Base-by-base conservation (phyloP, 2,329 filamentous ascomycete genomes). In the Paraphoma chrysanthemicola region DNA sequence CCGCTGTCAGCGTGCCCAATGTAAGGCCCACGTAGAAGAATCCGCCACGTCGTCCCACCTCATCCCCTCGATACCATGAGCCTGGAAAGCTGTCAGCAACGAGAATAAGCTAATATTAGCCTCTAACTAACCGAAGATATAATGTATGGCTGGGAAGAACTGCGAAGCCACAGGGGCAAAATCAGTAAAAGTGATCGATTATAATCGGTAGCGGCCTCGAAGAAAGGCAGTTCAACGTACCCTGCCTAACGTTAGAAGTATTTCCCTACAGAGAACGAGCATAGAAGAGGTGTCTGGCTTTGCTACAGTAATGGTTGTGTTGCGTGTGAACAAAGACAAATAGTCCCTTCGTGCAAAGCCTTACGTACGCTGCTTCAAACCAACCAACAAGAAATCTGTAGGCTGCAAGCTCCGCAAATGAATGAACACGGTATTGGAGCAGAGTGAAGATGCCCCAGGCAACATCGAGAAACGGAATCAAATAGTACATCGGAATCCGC, bases 371-470 rank as follows among this genome's bases (percentile, higher is more conserved):
- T 6, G 75, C 78, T 68, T 86, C 83, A 54, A 86, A 85, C 67
- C 80, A 80, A 0, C 83, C 83, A 3, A 86, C 81, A 1, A 86
- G 57, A 53, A 87, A 86, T 2, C 84, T 77, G 65, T 85, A 85
- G 0, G 81, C 81, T 44, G 80, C 80, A 8, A 86, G 54, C 49
- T 86, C 84, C 0, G 79, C 77, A 58, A 79, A 85, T 1, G 78
- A 75, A 2, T 77, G 72, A 0, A 80, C 80, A 5, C 83, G 80
- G 51, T 81, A 86, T 54, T 86, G 83, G 3, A 86, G 72, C 8
- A 88, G 75, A 0, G 85, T 87, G 56, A 87, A 84, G 14, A 86
- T 69, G 0, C 83, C 84, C 85, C 85, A 87, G 1, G 75, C 68
- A 1, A 86, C 60, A 54, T 86, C 83, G 57, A 85, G 74, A 8